A percentile compares a stretch with the other conserved stretches of the same genome.
phyloP scores from a whole-genome alignment of 768 basidiomycete species.

The Kondoa subrosea region DNA sequence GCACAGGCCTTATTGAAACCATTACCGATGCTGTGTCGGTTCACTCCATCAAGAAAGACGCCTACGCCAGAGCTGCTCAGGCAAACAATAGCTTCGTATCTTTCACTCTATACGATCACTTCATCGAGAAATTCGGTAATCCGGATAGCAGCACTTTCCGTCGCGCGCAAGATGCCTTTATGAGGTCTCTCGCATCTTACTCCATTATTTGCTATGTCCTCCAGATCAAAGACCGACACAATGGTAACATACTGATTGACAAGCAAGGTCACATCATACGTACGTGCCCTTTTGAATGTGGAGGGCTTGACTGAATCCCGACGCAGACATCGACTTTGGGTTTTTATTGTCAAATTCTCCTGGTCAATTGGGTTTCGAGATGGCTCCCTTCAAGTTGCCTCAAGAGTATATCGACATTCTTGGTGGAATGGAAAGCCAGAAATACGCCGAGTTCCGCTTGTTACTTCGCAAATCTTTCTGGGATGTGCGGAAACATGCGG shows the following conservation, averaged over 20 bases:
- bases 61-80: constrained; percentile 79
- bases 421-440: constrained; percentile 59
- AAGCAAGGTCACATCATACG: constrained; percentile 79
- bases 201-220: constrained; percentile 90
- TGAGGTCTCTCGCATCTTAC: constrained; percentile 45
- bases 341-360: constrained; percentile 96
- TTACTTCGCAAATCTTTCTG: constrained; percentile 89
- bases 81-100: constrained; percentile 36
- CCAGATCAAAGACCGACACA: constrained; percentile 96
- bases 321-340: constrained; percentile 76
- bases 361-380: constrained; percentile 94
- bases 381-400: constrained; percentile 94
- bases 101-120: constrained; percentile 82
- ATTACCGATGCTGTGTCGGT: constrained; percentile 97
- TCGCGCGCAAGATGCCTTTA: constrained; percentile 78
- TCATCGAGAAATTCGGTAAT: constrained; percentile 79
- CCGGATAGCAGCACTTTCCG: constrained; percentile 69
- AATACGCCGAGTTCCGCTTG: constrained; percentile 65
- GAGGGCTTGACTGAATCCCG: neutral
- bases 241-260: constrained; percentile 93
- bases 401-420: constrained; percentile 90
- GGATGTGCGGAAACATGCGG: constrained; percentile 83
- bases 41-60: constrained; percentile 97
- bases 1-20: constrained; percentile 88
- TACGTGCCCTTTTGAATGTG: constrained; percentile 8